phyloP scores from a whole-genome alignment of 306 rosid species.

The Fragaria ananassa region DNA sequence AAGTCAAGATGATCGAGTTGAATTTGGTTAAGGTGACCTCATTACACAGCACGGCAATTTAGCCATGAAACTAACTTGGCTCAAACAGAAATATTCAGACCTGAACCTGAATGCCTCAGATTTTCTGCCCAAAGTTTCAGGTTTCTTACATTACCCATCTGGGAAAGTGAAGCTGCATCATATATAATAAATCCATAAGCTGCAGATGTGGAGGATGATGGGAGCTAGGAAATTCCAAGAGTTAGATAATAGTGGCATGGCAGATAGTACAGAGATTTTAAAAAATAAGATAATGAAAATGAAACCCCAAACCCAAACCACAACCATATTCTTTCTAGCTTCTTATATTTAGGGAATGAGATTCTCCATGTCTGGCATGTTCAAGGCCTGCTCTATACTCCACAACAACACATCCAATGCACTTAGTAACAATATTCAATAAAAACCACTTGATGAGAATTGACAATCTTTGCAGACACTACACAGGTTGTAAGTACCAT shows the following conservation, averaged over 20 bases:
- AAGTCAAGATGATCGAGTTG: slow-evolving; percentile 23
- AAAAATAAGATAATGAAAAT: not conserved
- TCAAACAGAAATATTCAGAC: not conserved
- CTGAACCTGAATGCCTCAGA: not conserved
- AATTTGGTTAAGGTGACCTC: slow-evolving; percentile 20
- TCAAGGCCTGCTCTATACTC: not conserved
- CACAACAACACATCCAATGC: slow-evolving; percentile 4
- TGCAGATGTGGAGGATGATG: not conserved
- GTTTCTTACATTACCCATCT: slow-evolving; percentile 6
- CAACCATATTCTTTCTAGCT: not conserved
- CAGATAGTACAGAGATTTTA: not conserved
- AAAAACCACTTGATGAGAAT: not conserved
- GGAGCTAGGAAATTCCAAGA: not conserved
- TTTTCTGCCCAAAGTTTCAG: slow-evolving; percentile 6
- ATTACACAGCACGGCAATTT: slow-evolving; percentile 22
- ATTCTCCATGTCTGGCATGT: not conserved
- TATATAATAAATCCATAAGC: not conserved
- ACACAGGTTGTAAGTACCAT: not conserved
- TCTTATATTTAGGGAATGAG: not conserved
- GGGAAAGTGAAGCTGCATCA: slow-evolving; percentile 4
- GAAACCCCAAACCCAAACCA: not conserved
- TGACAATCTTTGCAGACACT: not conserved
- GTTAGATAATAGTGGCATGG: not conserved
- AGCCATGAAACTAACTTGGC: not conserved
- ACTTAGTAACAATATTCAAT: not conserved